Percentiles rank a stretch among this genome's conserved stretches.
Conservation (phyloP, 345 rosid genomes). For the Gynandropsis gynandra region DNA sequence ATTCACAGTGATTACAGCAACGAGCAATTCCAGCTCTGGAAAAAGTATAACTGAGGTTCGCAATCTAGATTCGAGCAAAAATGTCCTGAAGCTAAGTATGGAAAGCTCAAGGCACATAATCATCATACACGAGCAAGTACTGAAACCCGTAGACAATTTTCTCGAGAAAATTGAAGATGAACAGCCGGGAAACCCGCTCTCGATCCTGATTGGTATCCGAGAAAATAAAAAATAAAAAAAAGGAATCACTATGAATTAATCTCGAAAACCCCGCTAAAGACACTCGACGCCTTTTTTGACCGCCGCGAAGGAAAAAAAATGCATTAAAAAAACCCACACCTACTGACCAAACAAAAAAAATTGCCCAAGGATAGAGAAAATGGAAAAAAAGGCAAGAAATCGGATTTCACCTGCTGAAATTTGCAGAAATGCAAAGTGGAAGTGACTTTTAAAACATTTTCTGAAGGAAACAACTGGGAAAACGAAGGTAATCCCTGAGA, state of each 20-base stretch:
- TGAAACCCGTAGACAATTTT: neutral
- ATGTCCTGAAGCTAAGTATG: neutral
- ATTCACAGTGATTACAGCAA: neutral
- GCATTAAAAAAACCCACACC: constrained; percentile 4
- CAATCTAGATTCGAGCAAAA: neutral
- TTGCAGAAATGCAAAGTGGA: neutral
- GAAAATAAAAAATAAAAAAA: neutral
- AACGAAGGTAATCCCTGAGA: constrained; percentile 6
- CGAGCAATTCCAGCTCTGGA: neutral
- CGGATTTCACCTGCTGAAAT: constrained; percentile 13
- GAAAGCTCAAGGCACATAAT: neutral
- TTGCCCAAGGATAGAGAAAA: neutral
- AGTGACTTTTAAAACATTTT: neutral
- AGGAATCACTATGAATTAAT: neutral
- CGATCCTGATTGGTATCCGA: constrained; percentile 1
- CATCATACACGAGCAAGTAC: too few relatives aligned
- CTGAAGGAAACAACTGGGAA: constrained; percentile 4
- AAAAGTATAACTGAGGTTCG: neutral
- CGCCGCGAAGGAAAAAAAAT: constrained; percentile 8
- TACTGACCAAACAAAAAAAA: neutral
- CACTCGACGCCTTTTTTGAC: constrained; percentile 2
- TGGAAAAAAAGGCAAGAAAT: neutral
- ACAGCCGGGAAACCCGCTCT: neutral
- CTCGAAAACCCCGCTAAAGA: constrained; percentile 5
- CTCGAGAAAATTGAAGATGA: constrained; percentile 15